Conservation (phyloP, 2,329 filamentous ascomycete genomes). For the Clonostachys rosea region DNA sequence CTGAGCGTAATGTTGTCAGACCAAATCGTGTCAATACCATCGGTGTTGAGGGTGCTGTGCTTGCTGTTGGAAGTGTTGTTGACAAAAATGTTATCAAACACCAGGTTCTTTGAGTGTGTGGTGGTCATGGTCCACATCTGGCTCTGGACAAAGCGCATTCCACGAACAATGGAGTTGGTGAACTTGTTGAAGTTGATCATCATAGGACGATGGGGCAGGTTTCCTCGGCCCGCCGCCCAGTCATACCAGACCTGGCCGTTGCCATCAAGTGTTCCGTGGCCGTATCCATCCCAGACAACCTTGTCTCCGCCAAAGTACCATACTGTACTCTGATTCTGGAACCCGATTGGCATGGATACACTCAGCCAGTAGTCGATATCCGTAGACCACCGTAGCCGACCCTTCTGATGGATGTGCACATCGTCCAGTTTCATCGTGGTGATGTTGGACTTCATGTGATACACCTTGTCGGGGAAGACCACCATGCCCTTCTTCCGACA, state of each 20-base stretch:
- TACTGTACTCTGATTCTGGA: slow-evolving; percentile 50
- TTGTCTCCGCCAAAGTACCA: slow-evolving; percentile 50
- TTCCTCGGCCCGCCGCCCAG: slow-evolving; percentile 34
- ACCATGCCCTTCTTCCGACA: slow-evolving; percentile 21
- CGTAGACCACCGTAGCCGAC: slow-evolving; percentile 30
- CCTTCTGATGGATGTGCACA: slow-evolving; percentile 37
- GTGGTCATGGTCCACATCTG: slow-evolving; percentile 59
- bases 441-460: slow-evolving; percentile 27
- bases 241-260: slow-evolving; percentile 59
- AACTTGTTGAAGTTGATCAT: slow-evolving; percentile 39
- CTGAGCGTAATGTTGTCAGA: slow-evolving; percentile 45
- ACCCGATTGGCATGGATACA: slow-evolving; percentile 43
- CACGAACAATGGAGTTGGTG: slow-evolving; percentile 39
- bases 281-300: slow-evolving; percentile 42
- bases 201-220: slow-evolving; percentile 44
- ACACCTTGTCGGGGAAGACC: slow-evolving; percentile 22
- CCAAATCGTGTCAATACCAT: slow-evolving; percentile 45
- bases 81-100: slow-evolving; percentile 45
- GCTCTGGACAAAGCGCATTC: slow-evolving; percentile 46
- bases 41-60: slow-evolving; percentile 29
- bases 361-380: slow-evolving; percentile 47
- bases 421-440: slow-evolving; percentile 21
- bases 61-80: slow-evolving; percentile 37
- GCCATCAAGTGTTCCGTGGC: slow-evolving; percentile 49
- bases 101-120: slow-evolving; percentile 37